These are phyloP conservation scores for Blastobotrys malaysiensis DNA, from an alignment of 1,139 yeast species.

Conservation along the genomic window DNA sequence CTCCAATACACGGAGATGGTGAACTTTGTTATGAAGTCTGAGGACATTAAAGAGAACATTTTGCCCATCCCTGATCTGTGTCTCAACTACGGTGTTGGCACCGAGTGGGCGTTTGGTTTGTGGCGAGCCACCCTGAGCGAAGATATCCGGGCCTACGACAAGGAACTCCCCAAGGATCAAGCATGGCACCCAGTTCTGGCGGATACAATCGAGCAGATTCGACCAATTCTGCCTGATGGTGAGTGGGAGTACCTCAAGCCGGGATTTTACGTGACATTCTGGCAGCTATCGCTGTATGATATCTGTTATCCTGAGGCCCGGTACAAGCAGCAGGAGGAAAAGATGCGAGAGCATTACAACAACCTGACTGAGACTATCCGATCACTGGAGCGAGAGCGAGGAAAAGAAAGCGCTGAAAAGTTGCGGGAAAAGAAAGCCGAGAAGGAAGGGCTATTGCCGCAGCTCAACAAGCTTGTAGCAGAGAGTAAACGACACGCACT, in stretches of 20 bases:
- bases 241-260: constrained; percentile 40
- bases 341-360: constrained; percentile 18
- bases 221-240: constrained; percentile 23
- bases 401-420: constrained; percentile 12
- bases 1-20: constrained; percentile 60
- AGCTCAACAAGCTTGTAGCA: constrained; percentile 24
- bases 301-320: constrained; percentile 49
- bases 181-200: constrained; percentile 27
- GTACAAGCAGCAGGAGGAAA: constrained; percentile 46
- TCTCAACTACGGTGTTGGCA: constrained; percentile 46
- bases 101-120: constrained; percentile 69
- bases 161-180: constrained; percentile 5
- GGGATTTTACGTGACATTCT: constrained; percentile 55
- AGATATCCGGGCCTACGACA: constrained; percentile 27
- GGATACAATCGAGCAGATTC: constrained; percentile 22
- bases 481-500: constrained; percentile 32
- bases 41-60: constrained; percentile 38
- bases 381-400: constrained; percentile 11
- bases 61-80: constrained; percentile 45
- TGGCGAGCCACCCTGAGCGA: constrained; percentile 56
- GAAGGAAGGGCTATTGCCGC: constrained; percentile 20
- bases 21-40: constrained; percentile 43
- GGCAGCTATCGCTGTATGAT: constrained; percentile 75
- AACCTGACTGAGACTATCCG: constrained; percentile 12
- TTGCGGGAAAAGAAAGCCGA: constrained; percentile 15